Base-by-base conservation (phyloP, 1,284 basidiomycete species). In the Microbotryum violaceum region DNA sequence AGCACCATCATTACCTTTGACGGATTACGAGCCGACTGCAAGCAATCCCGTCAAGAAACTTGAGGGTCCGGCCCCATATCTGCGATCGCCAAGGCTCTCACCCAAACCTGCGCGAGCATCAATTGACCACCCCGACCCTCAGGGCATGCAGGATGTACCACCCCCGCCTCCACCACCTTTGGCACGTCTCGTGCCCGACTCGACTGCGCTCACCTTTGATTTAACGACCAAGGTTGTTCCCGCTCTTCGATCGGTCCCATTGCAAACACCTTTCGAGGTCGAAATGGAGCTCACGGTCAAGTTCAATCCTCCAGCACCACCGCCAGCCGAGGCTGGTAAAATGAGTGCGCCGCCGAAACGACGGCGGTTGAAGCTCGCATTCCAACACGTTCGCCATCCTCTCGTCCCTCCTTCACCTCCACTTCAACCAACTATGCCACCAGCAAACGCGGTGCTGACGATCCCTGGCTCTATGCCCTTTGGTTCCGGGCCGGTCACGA, bases 171-270 rank as follows among this genome's bases (percentile, higher is more conserved):
- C 46, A 27, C 10, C 7, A 20, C 33, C 31, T 14, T 18, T 42
- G 12, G 12, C 49, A 51, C 25, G n/a, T 12, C 16, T 50, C 37
- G 20, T 31, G 7, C 57, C 57, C 2, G 31, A n/a, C 18, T 23
- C 45, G 2, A 52, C 50, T 1, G 63, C 49, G 2, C 52, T 57
- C 23, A 7, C 6, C 2, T 60, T 62, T 45, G 61, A 65, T 20
- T 23, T 65, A 3, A 53, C 58, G 6, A 53, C 63, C 45, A 37
- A n/a, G 3, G 21, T 45, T 2, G 8, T 63, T 20, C 7, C n/a
- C 1, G 37, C 37, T 42, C 45, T 54, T 6, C 20, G 29, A 2
- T 1, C n/a, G 4, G 29, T 53, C 6, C 23, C 51, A 4, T 20
- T 23, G 6, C 27, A 48, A n/a, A 16, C 18, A 16, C 6, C 9